These are phyloP conservation scores for Xylariales sp. DNA, from an alignment of 2,329 filamentous ascomycete species.

Conservation along the genomic window DNA sequence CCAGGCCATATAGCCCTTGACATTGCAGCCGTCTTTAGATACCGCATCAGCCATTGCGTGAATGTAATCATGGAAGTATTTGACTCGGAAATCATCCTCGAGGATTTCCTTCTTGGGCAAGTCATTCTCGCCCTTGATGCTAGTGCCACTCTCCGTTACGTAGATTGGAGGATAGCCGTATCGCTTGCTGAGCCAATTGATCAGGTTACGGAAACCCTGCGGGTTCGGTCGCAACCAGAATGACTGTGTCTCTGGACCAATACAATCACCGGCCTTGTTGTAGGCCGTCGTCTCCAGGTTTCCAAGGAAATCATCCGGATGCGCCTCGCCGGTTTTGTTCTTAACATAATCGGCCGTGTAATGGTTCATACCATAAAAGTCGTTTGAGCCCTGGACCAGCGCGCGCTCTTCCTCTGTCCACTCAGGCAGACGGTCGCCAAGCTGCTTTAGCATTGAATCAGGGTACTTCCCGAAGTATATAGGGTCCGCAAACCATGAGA, in stretches of 20 bases:
- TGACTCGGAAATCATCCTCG: constrained; percentile 74
- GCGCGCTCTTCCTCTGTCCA: constrained; percentile 69
- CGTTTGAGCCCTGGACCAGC: constrained; percentile 79
- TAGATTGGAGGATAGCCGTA: constrained; percentile 76
- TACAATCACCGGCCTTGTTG: constrained; percentile 67
- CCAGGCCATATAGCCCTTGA: constrained; percentile 80
- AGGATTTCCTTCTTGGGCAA: constrained; percentile 65
- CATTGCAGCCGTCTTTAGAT: constrained; percentile 68
- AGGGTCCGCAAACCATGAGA: constrained; percentile 84
- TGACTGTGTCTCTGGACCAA: constrained; percentile 78
- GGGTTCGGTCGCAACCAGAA: constrained; percentile 76
- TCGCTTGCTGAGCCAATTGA: constrained; percentile 72
- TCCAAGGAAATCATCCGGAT: constrained; percentile 65
- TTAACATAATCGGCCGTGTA: constrained; percentile 87
- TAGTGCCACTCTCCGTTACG: constrained; percentile 86
- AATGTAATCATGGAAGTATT: constrained; percentile 77
- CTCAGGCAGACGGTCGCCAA: constrained; percentile 69
- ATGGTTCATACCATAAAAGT: constrained; percentile 94
- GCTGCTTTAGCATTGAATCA: constrained; percentile 75
- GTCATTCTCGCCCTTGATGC: constrained; percentile 77
- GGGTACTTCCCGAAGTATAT: constrained; percentile 84
- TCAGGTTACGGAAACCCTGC: constrained; percentile 69
- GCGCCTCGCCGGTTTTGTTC: constrained; percentile 58
- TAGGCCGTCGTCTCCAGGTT: constrained; percentile 69
- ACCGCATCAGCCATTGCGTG: constrained; percentile 70